Conservation (phyloP, 1,284 basidiomycete species). For the Wallemia ichthyophaga region DNA sequence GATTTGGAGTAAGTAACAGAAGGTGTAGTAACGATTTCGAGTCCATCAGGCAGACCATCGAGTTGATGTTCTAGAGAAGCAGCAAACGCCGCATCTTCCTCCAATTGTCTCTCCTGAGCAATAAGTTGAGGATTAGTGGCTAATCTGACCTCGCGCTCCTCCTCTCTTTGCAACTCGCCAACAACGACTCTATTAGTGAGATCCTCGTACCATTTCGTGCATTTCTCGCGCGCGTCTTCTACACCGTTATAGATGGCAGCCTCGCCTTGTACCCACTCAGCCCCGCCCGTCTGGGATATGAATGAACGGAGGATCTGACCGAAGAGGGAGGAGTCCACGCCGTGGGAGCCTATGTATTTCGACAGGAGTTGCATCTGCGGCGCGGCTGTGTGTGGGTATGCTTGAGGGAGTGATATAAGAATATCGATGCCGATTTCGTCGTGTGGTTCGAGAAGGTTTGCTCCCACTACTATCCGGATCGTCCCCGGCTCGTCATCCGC, state of each 20-base stretch:
- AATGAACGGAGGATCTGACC: constrained; percentile 49
- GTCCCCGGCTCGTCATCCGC: too few species aligned
- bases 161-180: constrained; percentile 28
- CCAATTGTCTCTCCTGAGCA: constrained; percentile 1
- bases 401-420: constrained; percentile 37
- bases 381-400: constrained; percentile 36
- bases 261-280: constrained; percentile 37
- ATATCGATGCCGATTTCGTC: constrained; percentile 26
- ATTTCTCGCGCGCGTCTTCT: constrained; percentile 38
- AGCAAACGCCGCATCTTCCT: neutral
- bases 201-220: constrained; percentile 36
- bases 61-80: neutral
- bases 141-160: constrained; percentile 16
- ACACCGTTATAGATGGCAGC: constrained; percentile 71
- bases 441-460: constrained; percentile 11
- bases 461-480: too few species aligned
- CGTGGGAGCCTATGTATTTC: constrained; percentile 49
- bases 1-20: neutral
- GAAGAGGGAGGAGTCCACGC: constrained; percentile 37
- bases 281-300: constrained; percentile 34
- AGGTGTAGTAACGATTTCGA: constrained; percentile 22
- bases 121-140: constrained; percentile 6
- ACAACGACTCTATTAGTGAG: constrained; percentile 26
- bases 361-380: constrained; percentile 63
- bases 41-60: constrained; percentile 24